Conservation (phyloP, 2,329 filamentous ascomycete genomes). For the Venturia effusa region DNA sequence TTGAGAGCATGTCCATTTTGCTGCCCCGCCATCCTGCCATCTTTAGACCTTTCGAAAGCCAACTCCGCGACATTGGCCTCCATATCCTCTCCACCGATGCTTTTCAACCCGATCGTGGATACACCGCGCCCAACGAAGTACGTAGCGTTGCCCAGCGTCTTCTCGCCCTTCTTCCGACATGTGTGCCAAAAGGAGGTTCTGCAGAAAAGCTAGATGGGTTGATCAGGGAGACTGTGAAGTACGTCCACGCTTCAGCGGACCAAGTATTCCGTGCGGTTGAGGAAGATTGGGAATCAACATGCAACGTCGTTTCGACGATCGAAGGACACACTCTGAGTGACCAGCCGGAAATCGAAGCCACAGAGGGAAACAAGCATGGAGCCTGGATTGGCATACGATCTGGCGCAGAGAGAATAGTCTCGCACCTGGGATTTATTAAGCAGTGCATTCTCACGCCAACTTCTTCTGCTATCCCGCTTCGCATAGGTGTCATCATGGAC, state of each 20-base stretch:
- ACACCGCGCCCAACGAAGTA: constrained; percentile 41
- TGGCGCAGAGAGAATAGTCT: constrained; percentile 58
- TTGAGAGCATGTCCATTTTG: constrained; percentile 60
- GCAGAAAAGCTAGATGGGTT: constrained; percentile 50
- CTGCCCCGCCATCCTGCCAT: constrained; percentile 74
- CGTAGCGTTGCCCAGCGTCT: constrained; percentile 51
- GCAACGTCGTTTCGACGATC: constrained; percentile 26
- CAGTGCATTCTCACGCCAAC: constrained; percentile 55
- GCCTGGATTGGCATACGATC: constrained; percentile 64
- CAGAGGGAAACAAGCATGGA: constrained; percentile 40
- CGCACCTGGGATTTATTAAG: constrained; percentile 54
- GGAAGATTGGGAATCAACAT: constrained; percentile 69
- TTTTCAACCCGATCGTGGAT: constrained; percentile 25
- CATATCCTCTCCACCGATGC: constrained; percentile 53
- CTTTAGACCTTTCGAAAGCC: constrained; percentile 63
- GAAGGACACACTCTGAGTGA: constrained; percentile 25
- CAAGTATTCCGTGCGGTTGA: constrained; percentile 66
- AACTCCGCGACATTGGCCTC: constrained; percentile 52
- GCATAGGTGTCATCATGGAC: constrained; percentile 57
- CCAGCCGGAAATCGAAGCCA: constrained; percentile 18
- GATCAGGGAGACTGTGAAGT: constrained; percentile 33
- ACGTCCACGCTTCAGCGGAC: constrained; percentile 62
- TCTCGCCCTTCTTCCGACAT: constrained; percentile 62
- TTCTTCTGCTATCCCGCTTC: constrained; percentile 53
- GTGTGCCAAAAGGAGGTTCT: constrained; percentile 67